phyloP scores from a whole-genome alignment of 2,329 filamentous ascomycete genomes.

The Diaporthe eres region DNA sequence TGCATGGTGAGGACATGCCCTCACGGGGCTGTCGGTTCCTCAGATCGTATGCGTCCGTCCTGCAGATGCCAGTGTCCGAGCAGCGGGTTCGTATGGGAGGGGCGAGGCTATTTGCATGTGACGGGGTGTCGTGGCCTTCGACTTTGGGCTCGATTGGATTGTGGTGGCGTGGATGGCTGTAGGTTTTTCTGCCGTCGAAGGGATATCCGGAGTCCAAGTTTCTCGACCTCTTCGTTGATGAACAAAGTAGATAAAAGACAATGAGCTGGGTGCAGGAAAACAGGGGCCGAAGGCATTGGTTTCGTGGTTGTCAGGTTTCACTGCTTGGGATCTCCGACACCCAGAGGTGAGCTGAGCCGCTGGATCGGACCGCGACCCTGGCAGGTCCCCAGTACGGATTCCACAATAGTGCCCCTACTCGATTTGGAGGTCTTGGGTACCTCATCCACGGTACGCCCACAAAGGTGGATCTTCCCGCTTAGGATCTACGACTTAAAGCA shows the following conservation, averaged over 20 bases:
- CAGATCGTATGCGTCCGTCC: slow-evolving; percentile 11
- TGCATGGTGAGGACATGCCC: slow-evolving; percentile 66
- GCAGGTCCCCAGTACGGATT: slow-evolving; percentile 10
- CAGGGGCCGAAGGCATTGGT: slow-evolving; percentile 26
- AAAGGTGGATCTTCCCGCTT: slow-evolving; percentile 28
- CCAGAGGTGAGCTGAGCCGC: slow-evolving; percentile 23
- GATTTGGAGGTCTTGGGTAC: slow-evolving; percentile 15
- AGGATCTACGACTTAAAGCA: slow-evolving; percentile 18
- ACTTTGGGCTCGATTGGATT: neutral
- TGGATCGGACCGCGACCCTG: slow-evolving; percentile 7
- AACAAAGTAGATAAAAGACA: slow-evolving; percentile 11
- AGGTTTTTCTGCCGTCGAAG: neutral
- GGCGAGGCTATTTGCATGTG: slow-evolving; percentile 1
- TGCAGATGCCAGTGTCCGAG: slow-evolving; percentile 12
- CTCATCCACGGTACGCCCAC: slow-evolving; percentile 2
- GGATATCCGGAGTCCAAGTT: neutral
- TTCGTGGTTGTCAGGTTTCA: slow-evolving; percentile 38
- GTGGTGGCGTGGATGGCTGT: neutral
- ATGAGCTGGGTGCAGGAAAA: neutral
- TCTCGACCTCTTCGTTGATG: neutral
- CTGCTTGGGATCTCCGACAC: slow-evolving; percentile 35
- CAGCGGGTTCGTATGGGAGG: neutral
- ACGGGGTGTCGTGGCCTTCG: neutral
- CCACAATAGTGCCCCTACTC: too few relatives aligned
- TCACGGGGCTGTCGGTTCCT: slow-evolving; percentile 49